Base-by-base conservation (phyloP, 192 early-diverging fungal genomes). In the Geosiphon pyriformis region DNA sequence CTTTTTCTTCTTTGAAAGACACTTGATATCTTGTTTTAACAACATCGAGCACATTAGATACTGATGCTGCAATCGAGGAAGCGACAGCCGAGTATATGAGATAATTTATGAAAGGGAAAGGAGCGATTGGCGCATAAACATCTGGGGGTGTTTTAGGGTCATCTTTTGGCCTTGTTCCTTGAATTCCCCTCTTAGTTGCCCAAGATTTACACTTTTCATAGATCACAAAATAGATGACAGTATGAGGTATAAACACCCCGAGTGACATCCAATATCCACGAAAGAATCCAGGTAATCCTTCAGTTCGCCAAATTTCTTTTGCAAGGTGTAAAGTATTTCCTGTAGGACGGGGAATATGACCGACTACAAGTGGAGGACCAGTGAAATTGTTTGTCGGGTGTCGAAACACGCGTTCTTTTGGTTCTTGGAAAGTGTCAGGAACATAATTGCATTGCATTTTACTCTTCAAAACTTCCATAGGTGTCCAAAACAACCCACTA, bases 381-480 rank as follows among this genome's bases (percentile, higher is more conserved):
- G 25, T 15, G 27, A 54, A 33, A 46, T 4, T 12, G 60, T 20
- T 33, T 51, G 29, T 31, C 10, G 18, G 46, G 20, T 25, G n/a
- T 57, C 56, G 18, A 22, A 42, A 18, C 33, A 33, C 12, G 12
- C 11, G 23, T 22, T 35, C 20, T 61, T 20, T 30, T 0, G 15
- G 18, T 30, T 52, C 30, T 47, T 18, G 26, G 20, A 58, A 17
- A 30, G 3, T 30, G 32, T 10, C 29, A 26, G 22, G 20, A 37
- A 42, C 23, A 49, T 47, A 42, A 42, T 11, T 4, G 30, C 83
- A 81, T 69, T 93, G 92, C 57, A 90, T 60, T 50, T 82, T 80
- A 54, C 82, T 87, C 59, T 93, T 93, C 34, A 93, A 30, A 0
- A 93, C 85, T 70, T 93, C 92, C 92, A 93, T 93, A 1, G 92